Percentiles rank a stretch among this genome's conserved stretches.
Conservation (phyloP, 352 stramenopile species). For the Pythium dissimile region DNA sequence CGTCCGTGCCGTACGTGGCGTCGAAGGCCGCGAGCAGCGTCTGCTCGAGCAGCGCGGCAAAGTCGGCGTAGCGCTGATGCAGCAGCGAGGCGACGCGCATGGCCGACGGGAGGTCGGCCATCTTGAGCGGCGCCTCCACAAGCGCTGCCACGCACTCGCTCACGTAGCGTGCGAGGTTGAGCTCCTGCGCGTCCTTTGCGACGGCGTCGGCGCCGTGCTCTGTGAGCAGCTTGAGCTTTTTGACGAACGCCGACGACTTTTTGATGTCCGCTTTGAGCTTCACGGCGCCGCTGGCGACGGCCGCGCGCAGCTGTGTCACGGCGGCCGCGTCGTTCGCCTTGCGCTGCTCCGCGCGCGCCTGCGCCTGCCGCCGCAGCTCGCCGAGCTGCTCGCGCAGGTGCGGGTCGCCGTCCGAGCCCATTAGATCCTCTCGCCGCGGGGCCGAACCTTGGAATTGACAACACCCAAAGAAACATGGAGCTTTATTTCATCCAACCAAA, state of each 20-base stretch:
- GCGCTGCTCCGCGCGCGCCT: slow-evolving; percentile 42
- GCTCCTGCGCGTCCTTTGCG: slow-evolving; percentile 80
- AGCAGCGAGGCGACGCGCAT: slow-evolving; percentile 86
- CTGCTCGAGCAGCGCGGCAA: slow-evolving; percentile 56
- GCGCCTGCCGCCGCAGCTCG: slow-evolving; percentile 39
- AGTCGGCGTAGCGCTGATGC: slow-evolving; percentile 91
- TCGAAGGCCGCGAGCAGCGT: slow-evolving; percentile 61
- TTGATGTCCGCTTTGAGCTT: slow-evolving; percentile 98
- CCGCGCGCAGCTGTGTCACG: slow-evolving; percentile 55
- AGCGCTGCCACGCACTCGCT: slow-evolving; percentile 92
- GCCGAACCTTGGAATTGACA: background rate
- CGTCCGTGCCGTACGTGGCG: slow-evolving; percentile 48
- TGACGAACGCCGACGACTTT: slow-evolving; percentile 97
- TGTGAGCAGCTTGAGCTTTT: slow-evolving; percentile 90
- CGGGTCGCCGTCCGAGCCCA: slow-evolving; percentile 6
- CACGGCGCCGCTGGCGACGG: slow-evolving; percentile 84
- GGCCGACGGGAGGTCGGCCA: slow-evolving; percentile 80
- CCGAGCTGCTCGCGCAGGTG: slow-evolving; percentile 32
- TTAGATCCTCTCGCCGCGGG: background rate
- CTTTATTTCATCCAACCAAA: slow-evolving; percentile 10
- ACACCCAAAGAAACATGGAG: background rate
- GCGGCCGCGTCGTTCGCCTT: slow-evolving; percentile 43
- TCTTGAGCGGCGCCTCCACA: slow-evolving; percentile 84
- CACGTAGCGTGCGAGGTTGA: slow-evolving; percentile 95
- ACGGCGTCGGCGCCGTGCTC: slow-evolving; percentile 72